These are phyloP conservation scores for Suhomyces atakaporum DNA, from an alignment of 1,139 yeast species.

Conservation along the genomic window DNA sequence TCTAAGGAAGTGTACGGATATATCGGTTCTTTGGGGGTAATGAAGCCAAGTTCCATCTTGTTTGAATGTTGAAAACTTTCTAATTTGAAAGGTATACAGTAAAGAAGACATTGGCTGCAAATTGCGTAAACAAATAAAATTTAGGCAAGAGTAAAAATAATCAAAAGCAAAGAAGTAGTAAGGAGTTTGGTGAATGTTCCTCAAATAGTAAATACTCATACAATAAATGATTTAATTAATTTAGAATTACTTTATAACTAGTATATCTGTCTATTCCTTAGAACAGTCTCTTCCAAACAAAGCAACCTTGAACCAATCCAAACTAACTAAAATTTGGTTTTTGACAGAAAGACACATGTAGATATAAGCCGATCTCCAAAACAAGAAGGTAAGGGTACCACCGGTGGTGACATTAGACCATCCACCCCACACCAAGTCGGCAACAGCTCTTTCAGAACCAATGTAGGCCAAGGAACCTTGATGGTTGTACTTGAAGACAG, in stretches of 20 bases:
- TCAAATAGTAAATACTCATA: no score
- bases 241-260: no score
- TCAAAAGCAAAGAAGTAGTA: background rate
- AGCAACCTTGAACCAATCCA: slow-evolving; percentile 87
- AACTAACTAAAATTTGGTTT: slow-evolving; percentile 79
- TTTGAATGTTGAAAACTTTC: slow-evolving; percentile 15
- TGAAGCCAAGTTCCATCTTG: slow-evolving; percentile 24
- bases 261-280: slow-evolving; percentile 52
- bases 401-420: slow-evolving; percentile 80
- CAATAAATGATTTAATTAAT: no score
- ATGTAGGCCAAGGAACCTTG: slow-evolving; percentile 79
- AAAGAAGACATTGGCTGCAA: slow-evolving; percentile 13
- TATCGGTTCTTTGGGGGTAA: slow-evolving; percentile 30
- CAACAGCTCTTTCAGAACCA: slow-evolving; percentile 92
- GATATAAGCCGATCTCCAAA: slow-evolving; percentile 94
- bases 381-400: slow-evolving; percentile 82
- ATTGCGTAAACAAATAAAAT: background rate
- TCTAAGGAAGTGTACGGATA: slow-evolving; percentile 22
- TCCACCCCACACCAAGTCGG: slow-evolving; percentile 87
- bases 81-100: slow-evolving; percentile 12
- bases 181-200: no score
- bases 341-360: slow-evolving; percentile 90
- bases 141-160: background rate
- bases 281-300: slow-evolving; percentile 87
- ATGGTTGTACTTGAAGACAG: slow-evolving; percentile 63